Evolutionary conservation across 2,329 filamentous ascomycete genomes (phyloP).

Genomic region (Didymella sp.): DNA sequence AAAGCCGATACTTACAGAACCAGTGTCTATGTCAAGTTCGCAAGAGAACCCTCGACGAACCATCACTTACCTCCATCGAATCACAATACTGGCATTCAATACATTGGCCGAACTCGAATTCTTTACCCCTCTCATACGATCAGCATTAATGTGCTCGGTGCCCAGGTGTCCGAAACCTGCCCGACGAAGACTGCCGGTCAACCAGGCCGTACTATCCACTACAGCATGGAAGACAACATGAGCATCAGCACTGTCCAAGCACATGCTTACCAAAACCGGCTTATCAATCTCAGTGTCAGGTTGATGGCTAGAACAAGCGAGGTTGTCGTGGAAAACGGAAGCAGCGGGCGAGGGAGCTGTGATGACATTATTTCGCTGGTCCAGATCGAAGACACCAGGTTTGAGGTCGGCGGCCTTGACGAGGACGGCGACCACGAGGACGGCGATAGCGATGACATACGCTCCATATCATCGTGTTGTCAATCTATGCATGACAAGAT

Average conservation of each 20-base stretch:
- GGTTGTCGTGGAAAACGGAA: not conserved
- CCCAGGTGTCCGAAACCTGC: not conserved
- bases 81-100: not conserved
- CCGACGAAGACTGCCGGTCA: not conserved
- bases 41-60: not conserved
- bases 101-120: not conserved
- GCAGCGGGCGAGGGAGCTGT: not conserved
- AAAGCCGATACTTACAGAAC: not conserved
- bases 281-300: not conserved
- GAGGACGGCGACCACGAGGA: not conserved
- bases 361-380: conserved; percentile 4
- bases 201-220: not conserved
- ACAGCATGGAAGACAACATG: not conserved
- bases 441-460: not conserved
- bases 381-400: conserved; percentile 4
- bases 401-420: not conserved
- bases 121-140: not conserved
- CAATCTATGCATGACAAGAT: conserved; percentile 3
- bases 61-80: not conserved
- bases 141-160: not conserved
- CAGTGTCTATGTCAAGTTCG: not conserved
- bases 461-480: not conserved
- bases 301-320: not conserved
- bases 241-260: not conserved
- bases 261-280: not conserved